Conservation (phyloP, 2,329 filamentous ascomycete species). For the Pseudopyricularia javanii region DNA sequence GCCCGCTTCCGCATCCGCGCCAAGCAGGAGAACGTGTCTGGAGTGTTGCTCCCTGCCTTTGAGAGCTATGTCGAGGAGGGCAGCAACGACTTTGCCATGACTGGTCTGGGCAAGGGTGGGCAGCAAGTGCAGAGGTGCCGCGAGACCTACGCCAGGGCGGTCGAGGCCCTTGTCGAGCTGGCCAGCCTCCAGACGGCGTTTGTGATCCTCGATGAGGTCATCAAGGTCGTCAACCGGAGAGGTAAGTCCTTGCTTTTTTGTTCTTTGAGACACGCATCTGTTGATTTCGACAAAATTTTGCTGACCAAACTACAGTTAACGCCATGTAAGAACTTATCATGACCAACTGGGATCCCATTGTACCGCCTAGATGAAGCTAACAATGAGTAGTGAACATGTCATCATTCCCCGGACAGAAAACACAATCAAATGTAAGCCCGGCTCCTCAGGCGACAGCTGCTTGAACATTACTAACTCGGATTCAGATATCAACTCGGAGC, state of each 20-base stretch:
- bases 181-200: slow-evolving; percentile 94
- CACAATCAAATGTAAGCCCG: slow-evolving; percentile 79
- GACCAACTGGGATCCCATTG: not conserved
- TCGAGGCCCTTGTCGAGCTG: slow-evolving; percentile 90
- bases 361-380: slow-evolving; percentile 1
- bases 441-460: not conserved
- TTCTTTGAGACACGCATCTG: not conserved
- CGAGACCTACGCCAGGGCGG: slow-evolving; percentile 90
- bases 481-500: slow-evolving; percentile 87
- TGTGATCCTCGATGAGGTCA: slow-evolving; percentile 95
- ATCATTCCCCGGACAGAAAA: slow-evolving; percentile 98
- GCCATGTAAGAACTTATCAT: slow-evolving; percentile 69
- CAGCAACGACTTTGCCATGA: slow-evolving; percentile 91
- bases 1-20: slow-evolving; percentile 88
- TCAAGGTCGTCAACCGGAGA: slow-evolving; percentile 97
- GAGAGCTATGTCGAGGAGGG: slow-evolving; percentile 83
- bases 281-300: slow-evolving; percentile 10
- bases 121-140: slow-evolving; percentile 92
- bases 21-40: slow-evolving; percentile 96
- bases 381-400: slow-evolving; percentile 57
- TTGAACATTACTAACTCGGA: not conserved
- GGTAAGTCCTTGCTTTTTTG: slow-evolving; percentile 33
- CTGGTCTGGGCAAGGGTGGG: slow-evolving; percentile 88
- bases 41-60: slow-evolving; percentile 86
- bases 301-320: slow-evolving; percentile 52